Conservation (phyloP, 495 filamentous ascomycete species). For the Xylaria telfairii region DNA sequence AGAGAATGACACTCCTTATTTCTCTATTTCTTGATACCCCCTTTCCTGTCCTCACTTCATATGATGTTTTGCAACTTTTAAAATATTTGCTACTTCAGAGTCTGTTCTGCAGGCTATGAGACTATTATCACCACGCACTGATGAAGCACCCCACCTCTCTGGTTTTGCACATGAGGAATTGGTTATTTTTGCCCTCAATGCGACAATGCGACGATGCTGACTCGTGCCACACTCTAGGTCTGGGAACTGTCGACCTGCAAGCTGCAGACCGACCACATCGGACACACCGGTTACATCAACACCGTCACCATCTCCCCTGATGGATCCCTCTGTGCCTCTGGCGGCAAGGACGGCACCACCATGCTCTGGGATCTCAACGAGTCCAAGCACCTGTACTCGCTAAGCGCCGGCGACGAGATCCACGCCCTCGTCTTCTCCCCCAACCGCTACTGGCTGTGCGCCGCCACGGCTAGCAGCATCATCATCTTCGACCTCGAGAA, state of each 20-base stretch:
- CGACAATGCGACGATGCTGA: slow-evolving; percentile 27
- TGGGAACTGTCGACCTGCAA: slow-evolving; percentile 99
- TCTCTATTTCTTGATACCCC: not conserved
- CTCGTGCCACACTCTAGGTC: slow-evolving; percentile 63
- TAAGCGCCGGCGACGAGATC: slow-evolving; percentile 99
- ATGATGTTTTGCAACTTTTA: slow-evolving; percentile 86
- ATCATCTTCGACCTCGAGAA: slow-evolving; percentile 99
- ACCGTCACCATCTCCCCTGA: slow-evolving; percentile 99
- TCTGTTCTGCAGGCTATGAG: slow-evolving; percentile 84
- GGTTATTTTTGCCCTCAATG: not conserved
- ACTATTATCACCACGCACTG: slow-evolving; percentile 94
- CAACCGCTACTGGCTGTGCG: slow-evolving; percentile 99
- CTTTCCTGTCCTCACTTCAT: slow-evolving; percentile 30
- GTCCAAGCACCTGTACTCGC: slow-evolving; percentile 99
- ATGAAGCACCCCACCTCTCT: slow-evolving; percentile 50
- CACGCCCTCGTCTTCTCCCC: slow-evolving; percentile 99
- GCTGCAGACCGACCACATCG: slow-evolving; percentile 99
- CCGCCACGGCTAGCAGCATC: slow-evolving; percentile 93
- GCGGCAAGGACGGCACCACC: slow-evolving; percentile 99
- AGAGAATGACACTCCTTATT: not conserved
- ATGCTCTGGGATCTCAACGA: slow-evolving; percentile 99
- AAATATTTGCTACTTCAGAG: slow-evolving; percentile 99
- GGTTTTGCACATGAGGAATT: slow-evolving; percentile 33
- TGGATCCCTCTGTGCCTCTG: slow-evolving; percentile 98
- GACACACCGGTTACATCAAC: slow-evolving; percentile 99